phyloP scores from a whole-genome alignment of 2,329 filamentous ascomycete genomes.

The Diaporthe sp. region DNA sequence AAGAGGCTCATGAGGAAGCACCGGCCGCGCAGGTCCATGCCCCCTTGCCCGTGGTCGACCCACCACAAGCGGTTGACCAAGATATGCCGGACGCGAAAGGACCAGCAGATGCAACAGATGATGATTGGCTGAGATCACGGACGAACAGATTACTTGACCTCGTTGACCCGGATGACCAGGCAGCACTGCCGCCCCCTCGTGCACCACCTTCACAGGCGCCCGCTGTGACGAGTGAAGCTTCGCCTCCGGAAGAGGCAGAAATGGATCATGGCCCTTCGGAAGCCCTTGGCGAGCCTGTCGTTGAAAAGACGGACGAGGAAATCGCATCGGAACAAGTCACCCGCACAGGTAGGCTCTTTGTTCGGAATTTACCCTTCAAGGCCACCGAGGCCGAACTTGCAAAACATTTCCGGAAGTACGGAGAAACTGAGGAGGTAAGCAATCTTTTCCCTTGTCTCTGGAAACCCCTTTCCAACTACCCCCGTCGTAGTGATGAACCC shows the following conservation, averaged over 20 bases:
- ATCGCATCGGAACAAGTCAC: constrained; percentile 71
- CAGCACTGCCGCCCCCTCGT: constrained; percentile 38
- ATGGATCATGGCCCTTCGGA: constrained; percentile 39
- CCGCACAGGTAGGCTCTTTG: constrained; percentile 83
- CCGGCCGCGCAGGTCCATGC: constrained; percentile 30
- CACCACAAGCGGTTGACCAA: constrained; percentile 24
- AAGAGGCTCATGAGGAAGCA: constrained; percentile 35
- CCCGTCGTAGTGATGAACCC: constrained; percentile 80
- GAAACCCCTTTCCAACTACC: constrained; percentile 22
- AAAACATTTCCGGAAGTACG: constrained; percentile 78
- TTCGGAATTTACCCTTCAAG: constrained; percentile 89
- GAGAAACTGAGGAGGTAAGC: constrained; percentile 89
- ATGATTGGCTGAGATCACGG: constrained; percentile 91
- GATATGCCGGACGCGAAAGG: constrained; percentile 14
- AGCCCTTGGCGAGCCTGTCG: constrained; percentile 40
- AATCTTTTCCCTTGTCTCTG: constrained; percentile 42
- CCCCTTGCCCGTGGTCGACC: constrained; percentile 30
- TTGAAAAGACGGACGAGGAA: constrained; percentile 52
- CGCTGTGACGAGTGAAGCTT: constrained; percentile 37
- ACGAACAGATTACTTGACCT: constrained; percentile 90
- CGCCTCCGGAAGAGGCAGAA: constrained; percentile 35
- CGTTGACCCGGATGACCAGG: constrained; percentile 77
- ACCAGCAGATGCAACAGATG: constrained; percentile 71
- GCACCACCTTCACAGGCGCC: constrained; percentile 41
- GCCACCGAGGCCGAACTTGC: constrained; percentile 83